Percentiles rank a stretch among this genome's conserved stretches.
Conservation (phyloP, 116 monocot species). For the Papilionanthe hybrid region DNA sequence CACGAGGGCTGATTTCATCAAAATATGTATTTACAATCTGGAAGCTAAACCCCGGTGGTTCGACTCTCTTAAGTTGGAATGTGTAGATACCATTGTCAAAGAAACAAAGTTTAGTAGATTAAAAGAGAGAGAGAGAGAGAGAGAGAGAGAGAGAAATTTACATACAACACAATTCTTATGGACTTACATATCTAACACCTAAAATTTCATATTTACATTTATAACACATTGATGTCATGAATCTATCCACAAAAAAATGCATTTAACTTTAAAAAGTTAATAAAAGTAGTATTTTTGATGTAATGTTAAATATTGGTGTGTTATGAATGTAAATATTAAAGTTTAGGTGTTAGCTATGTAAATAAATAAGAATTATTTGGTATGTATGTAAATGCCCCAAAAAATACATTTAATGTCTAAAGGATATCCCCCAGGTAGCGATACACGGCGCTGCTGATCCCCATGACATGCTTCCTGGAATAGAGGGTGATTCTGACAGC, state of each 20-base stretch:
- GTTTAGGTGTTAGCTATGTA: no score
- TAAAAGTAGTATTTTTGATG: no score
- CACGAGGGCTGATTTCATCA: slow-evolving; percentile 83
- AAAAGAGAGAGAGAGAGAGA: neutral
- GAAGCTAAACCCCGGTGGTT: slow-evolving; percentile 92
- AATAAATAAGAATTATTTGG: no score
- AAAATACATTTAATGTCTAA: neutral
- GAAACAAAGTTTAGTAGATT: slow-evolving; percentile 21
- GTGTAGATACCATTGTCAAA: slow-evolving; percentile 80
- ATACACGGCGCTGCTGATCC: slow-evolving; percentile 82
- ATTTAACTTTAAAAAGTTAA: no score
- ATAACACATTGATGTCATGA: no score
- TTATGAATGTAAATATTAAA: no score
- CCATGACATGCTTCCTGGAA: slow-evolving; percentile 95
- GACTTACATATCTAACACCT: no score
- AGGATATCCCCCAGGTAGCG: slow-evolving; percentile 99
- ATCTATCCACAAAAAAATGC: no score
- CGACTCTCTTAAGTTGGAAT: slow-evolving; percentile 91
- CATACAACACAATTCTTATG: no score
- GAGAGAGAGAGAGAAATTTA: neutral
- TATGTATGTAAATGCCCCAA: neutral
- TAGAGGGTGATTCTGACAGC: slow-evolving; percentile 95
- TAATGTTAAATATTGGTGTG: no score
- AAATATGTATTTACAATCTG: slow-evolving; percentile 95
- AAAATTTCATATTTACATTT: no score